A percentile compares a stretch with the other conserved stretches of the same genome.
Evolutionary conservation across 2,329 filamentous ascomycete species (phyloP).

Genomic region (Pseudocercospora fuligena): DNA sequence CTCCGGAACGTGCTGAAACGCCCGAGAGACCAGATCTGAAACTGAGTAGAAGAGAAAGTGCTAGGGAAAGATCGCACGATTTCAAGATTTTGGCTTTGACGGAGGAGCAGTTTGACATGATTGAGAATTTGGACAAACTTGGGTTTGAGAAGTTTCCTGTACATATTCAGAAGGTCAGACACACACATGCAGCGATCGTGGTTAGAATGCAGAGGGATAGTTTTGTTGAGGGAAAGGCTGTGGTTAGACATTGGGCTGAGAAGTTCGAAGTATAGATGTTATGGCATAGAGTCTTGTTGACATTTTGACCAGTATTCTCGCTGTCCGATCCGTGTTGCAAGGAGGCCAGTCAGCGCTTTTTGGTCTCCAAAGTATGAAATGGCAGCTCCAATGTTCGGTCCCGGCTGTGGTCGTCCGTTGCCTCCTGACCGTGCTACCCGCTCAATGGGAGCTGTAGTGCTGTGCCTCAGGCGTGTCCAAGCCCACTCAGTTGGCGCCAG

Average conservation of each 20-base stretch:
- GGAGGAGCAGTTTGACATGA: conserved; percentile 82
- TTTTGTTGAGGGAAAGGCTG: conserved; percentile 77
- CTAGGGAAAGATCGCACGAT: conserved; percentile 36
- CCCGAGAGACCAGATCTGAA: conserved; percentile 10
- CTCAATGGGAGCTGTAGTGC: no score
- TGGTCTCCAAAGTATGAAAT: no score
- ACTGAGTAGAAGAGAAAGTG: conserved; percentile 30
- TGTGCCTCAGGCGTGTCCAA: no score
- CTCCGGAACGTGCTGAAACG: conserved; percentile 34
- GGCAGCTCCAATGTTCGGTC: no score
- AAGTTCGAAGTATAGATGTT: conserved; percentile 65
- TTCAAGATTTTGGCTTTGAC: conserved; percentile 76
- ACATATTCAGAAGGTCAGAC: conserved; percentile 75
- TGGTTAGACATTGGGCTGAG: conserved; percentile 80
- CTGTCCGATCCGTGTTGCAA: no score
- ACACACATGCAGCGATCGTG: conserved; percentile 90
- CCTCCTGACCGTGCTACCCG: no score
- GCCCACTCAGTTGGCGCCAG: no score
- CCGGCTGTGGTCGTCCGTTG: no score
- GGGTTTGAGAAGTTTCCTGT: conserved; percentile 66
- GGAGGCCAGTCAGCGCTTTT: not conserved
- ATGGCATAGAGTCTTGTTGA: no score
- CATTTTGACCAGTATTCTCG: no score
- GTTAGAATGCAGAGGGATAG: conserved; percentile 66
- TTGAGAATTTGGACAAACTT: conserved; percentile 71